Percentiles rank a stretch among this genome's conserved stretches.
These are phyloP conservation scores for Vararia minispora DNA, from an alignment of 768 basidiomycete species.

Conservation along the genomic window DNA sequence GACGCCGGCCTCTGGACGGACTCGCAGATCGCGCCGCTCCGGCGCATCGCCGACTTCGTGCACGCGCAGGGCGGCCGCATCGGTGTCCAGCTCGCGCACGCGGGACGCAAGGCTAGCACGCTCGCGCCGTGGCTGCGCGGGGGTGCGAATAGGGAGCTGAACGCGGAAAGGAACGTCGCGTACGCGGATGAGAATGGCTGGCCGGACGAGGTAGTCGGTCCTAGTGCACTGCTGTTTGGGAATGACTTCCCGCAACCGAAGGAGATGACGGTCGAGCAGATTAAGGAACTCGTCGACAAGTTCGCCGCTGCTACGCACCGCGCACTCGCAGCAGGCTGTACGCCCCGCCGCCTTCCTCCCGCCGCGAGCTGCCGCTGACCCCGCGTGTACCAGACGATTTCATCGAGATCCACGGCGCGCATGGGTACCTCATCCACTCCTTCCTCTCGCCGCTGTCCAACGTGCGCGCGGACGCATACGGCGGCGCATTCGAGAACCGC, in stretches of 20 bases:
- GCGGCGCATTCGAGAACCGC: conserved; percentile 38
- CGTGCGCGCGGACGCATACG: conserved; percentile 36
- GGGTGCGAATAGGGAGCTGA: conserved; percentile 23
- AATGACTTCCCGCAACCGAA: conserved; percentile 25
- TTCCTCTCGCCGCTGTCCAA: conserved; percentile 32
- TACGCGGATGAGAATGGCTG: conserved; percentile 10
- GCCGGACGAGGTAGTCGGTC: conserved; percentile 20
- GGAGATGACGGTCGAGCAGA: conserved; percentile 25
- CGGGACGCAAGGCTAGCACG: conserved; percentile 63
- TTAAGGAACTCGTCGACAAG: conserved; percentile 27
- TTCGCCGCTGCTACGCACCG: conserved; percentile 22
- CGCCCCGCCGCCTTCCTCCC: too few relatives aligned
- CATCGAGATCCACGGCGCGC: conserved; percentile 18
- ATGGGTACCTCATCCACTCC: conserved; percentile 17
- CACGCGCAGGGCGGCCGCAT: conserved; percentile 61
- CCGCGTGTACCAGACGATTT: conserved; percentile 11
- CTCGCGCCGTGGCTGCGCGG: conserved; percentile 54
- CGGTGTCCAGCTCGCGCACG: conserved; percentile 74
- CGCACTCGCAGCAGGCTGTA: conserved; percentile 27
- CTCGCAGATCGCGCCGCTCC: conserved; percentile 58
- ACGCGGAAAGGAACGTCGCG: conserved; percentile 17
- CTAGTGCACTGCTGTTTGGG: conserved; percentile 27
- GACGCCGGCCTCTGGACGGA: conserved; percentile 72
- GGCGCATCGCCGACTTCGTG: conserved; percentile 62
- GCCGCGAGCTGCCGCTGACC: too few relatives aligned